These are phyloP conservation scores for Neonectria sp. DNA, from an alignment of 2,329 filamentous ascomycete genomes.

Conservation along the genomic window DNA sequence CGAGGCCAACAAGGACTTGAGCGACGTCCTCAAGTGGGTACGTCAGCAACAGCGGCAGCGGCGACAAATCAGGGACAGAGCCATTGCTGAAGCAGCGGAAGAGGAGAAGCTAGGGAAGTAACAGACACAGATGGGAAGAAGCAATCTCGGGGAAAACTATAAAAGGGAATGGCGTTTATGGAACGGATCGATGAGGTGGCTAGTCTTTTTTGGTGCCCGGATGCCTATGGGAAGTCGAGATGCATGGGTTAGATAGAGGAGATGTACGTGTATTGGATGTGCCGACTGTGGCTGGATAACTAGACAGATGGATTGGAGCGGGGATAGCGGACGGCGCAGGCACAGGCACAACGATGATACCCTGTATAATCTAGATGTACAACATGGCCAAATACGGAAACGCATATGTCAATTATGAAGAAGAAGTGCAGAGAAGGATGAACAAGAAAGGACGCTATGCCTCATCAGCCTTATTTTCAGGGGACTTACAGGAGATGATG, in stretches of 20 bases:
- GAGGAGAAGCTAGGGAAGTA: slow-evolving; percentile 14
- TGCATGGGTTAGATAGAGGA: slow-evolving; percentile 13
- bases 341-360: slow-evolving; percentile 17
- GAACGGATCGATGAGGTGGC: slow-evolving; percentile 21
- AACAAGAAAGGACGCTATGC: slow-evolving; percentile 3
- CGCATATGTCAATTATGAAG: neutral
- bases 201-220: slow-evolving; percentile 4
- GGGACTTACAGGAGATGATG: slow-evolving; percentile 1
- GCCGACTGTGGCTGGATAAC: neutral
- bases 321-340: slow-evolving; percentile 5
- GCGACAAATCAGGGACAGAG: slow-evolving; percentile 15
- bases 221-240: neutral
- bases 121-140: slow-evolving; percentile 2
- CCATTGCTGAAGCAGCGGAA: slow-evolving; percentile 7
- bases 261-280: slow-evolving; percentile 26
- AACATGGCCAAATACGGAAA: slow-evolving; percentile 18
- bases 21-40: slow-evolving; percentile 44
- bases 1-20: slow-evolving; percentile 46
- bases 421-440: slow-evolving; percentile 2
- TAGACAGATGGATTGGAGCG: slow-evolving; percentile 10
- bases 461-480: slow-evolving; percentile 8
- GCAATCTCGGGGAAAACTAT: slow-evolving; percentile 1
- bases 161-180: slow-evolving; percentile 28
- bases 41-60: slow-evolving; percentile 24
- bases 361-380: slow-evolving; percentile 31